phyloP scores from a whole-genome alignment of 352 stramenopile genomes.

The Discostella stelligera region DNA sequence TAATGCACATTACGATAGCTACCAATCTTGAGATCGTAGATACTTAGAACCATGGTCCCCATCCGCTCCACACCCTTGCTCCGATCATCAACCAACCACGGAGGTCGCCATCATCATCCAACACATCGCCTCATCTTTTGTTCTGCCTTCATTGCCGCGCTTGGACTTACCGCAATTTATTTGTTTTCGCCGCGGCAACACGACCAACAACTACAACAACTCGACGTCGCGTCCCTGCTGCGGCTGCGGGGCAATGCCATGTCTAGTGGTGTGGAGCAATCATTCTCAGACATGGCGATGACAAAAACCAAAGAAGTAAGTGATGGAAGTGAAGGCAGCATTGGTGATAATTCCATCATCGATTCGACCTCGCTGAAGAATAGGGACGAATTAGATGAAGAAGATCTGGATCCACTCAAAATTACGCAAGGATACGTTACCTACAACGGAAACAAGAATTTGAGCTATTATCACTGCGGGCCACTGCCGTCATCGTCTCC shows the following conservation, averaged over 20 bases:
- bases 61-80: neutral
- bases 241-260: neutral
- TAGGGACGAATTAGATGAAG: constrained; percentile 20
- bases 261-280: neutral
- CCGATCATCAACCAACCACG: neutral
- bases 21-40: neutral
- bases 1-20: no score
- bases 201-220: neutral
- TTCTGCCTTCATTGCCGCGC: neutral
- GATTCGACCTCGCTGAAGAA: neutral
- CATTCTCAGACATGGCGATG: neutral
- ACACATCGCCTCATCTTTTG: constrained; percentile 11
- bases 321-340: neutral
- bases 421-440: constrained; percentile 8
- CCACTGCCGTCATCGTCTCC: neutral
- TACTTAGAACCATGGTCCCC: constrained; percentile 7
- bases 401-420: constrained; percentile 6
- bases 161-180: constrained; percentile 14
- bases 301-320: neutral
- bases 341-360: neutral
- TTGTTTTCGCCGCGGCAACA: neutral
- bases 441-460: constrained; percentile 2
- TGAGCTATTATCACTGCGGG: constrained; percentile 31
- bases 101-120: neutral
- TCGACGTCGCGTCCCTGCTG: neutral